A percentile compares a stretch with the other conserved stretches of the same genome.
Conservation (phyloP, 1,139 yeast species). For the Yamadazyma friedrichii region DNA sequence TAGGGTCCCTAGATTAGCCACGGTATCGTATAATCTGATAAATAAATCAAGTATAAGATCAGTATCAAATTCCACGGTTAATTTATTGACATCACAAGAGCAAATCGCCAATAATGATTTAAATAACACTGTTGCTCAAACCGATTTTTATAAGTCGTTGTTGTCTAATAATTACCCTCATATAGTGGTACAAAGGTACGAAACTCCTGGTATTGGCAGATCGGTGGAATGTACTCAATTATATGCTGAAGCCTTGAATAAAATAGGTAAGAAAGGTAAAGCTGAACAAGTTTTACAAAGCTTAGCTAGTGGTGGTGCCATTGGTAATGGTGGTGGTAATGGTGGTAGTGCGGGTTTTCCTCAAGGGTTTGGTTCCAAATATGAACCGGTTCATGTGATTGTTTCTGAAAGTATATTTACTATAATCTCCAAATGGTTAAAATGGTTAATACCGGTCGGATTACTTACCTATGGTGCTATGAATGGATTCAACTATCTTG, state of each 20-base stretch:
- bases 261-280: constrained; percentile 73
- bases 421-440: constrained; percentile 80
- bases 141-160: constrained; percentile 73
- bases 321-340: constrained; percentile 12
- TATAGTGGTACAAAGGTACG: constrained; percentile 87
- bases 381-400: constrained; percentile 86
- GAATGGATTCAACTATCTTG: constrained; percentile 70
- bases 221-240: constrained; percentile 74
- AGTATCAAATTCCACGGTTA: constrained; percentile 22
- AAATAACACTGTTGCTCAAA: constrained; percentile 68
- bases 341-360: constrained; percentile 22
- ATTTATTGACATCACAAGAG: constrained; percentile 65
- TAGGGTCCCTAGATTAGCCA: too few species aligned
- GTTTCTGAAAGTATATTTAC: constrained; percentile 82
- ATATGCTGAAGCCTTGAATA: constrained; percentile 77
- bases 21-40: too few species aligned
- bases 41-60: not conserved
- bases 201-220: constrained; percentile 84
- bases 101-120: constrained; percentile 77
- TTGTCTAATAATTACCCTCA: constrained; percentile 85
- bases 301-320: constrained; percentile 14
- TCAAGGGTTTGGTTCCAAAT: constrained; percentile 47
- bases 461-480: constrained; percentile 70
- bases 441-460: constrained; percentile 85
- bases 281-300: constrained; percentile 59